Evolutionary conservation across 164 flowering plant genomes (phyloP), one percentile per base, ranked within the genome.

Genomic region (Brasenia schreberi): DNA sequence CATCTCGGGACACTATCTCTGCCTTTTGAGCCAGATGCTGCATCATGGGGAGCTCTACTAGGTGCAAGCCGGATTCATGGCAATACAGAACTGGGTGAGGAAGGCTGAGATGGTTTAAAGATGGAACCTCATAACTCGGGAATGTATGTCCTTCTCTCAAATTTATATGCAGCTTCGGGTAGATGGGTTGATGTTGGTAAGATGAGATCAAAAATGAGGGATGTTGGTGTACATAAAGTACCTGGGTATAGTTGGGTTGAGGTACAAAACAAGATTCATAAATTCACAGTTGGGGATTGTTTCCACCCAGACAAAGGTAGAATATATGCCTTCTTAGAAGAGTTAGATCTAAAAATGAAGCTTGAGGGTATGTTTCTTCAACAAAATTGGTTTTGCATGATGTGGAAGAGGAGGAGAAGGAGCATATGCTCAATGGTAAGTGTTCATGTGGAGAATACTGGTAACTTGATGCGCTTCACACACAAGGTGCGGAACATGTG

Each of bases 401-500:
- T 70, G 98, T 90, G 44, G 94, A 89, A 73, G 96, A 90, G 72
- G 97, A 90, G 76, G 98, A 90, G 76, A 93, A 93, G 73, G 94
- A 77, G 77, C 81, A 86, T 60, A 86, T 93, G 92, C 87, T 93
- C 33, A 86, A 72, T 18, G 98, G 98, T 42, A 64, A 64, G 12
- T 93, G 98, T 73, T 86, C 96, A 59, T 93, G 97, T 76, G 94
- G 94, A 43, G 98, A 88, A 76, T 93, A 90, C 60, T 93, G 98
- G 98, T 90, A 81, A 88, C 2, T 23, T 23, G 27, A 23, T 23
- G 27, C 27, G 27, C 27, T 23, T 23, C 27, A 23, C 27, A 23
- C 27, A 23, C 27, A 23, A 23, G 27, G 27, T 0, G 27, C 27
- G 27, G 27, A 23, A 23, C 27, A 23, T 23, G 27, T 23, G 27